Evolutionary conservation across 106 monocot genomes (phyloP).

Genomic region (Dactylorhiza incarnata): DNA sequence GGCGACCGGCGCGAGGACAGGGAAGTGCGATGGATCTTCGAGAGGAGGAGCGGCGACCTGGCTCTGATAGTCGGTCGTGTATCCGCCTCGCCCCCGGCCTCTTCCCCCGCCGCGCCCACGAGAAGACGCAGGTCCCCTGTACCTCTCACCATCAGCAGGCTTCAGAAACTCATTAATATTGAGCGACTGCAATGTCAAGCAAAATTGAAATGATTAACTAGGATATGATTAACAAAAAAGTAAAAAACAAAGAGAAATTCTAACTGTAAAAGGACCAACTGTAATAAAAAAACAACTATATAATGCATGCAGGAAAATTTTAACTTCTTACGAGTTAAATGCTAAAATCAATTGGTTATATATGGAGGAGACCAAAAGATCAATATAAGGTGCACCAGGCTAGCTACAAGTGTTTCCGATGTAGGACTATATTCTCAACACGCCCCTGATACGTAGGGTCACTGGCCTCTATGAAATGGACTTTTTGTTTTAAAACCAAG

Average conservation of each 20-base stretch:
- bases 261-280: too few species aligned
- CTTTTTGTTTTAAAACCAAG: too few species aligned
- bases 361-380: not conserved
- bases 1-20: slow-evolving; percentile 1
- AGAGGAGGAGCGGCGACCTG: not conserved
- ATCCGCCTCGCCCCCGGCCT: slow-evolving; percentile 1
- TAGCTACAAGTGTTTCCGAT: not conserved
- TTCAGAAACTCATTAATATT: slow-evolving; percentile 20
- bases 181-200: slow-evolving; percentile 1
- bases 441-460: too few species aligned
- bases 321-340: too few species aligned
- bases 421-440: too few species aligned
- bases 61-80: not conserved
- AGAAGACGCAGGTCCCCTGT: not conserved
- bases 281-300: too few species aligned
- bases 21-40: slow-evolving; percentile 13
- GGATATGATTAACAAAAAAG: too few species aligned
- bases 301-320: too few species aligned
- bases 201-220: not conserved
- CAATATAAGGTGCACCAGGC: not conserved
- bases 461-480: too few species aligned
- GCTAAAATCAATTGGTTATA: too few species aligned
- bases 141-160: slow-evolving; percentile 17
- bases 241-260: too few species aligned
- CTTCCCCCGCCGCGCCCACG: slow-evolving; percentile 14